phyloP scores from a whole-genome alignment of 139 green algal genomes.

The Chlamydomonas eustigma region DNA sequence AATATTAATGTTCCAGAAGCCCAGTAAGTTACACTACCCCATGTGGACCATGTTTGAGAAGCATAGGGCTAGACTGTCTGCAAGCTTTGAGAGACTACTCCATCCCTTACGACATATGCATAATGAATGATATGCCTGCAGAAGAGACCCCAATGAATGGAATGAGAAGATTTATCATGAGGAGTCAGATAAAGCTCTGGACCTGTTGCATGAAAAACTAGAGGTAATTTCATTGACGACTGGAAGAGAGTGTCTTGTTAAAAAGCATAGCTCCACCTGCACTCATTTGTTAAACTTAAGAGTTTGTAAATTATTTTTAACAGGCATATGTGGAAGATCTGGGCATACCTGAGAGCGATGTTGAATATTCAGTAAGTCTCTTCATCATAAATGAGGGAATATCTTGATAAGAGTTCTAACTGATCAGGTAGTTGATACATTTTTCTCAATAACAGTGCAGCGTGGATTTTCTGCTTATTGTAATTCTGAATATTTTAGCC shows the following conservation, averaged over 20 bases:
- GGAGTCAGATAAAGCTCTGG: conserved; percentile 49
- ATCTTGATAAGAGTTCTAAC: neutral
- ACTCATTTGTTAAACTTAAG: neutral
- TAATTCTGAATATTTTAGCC: neutral
- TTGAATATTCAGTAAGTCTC: conserved; percentile 61
- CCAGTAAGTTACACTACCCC: no score
- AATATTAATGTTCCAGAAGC: no score
- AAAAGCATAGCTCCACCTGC: neutral
- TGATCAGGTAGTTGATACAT: neutral
- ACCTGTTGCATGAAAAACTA: conserved; percentile 56
- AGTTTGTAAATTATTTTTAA: neutral
- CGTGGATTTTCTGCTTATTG: neutral
- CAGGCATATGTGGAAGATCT: conserved; percentile 54
- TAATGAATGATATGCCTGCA: no score
- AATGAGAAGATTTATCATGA: conserved; percentile 55
- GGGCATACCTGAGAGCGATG: conserved; percentile 50
- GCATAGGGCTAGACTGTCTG: no score
- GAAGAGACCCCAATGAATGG: no score
- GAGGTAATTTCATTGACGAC: conserved; percentile 34
- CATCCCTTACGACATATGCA: no score
- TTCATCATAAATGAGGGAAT: neutral
- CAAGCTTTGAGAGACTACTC: no score
- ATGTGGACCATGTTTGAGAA: no score
- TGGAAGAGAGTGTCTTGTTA: neutral
- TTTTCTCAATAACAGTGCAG: no score